These are phyloP conservation scores for Platismatia glauca DNA, from an alignment of 495 filamentous ascomycete genomes.

Conservation along the genomic window DNA sequence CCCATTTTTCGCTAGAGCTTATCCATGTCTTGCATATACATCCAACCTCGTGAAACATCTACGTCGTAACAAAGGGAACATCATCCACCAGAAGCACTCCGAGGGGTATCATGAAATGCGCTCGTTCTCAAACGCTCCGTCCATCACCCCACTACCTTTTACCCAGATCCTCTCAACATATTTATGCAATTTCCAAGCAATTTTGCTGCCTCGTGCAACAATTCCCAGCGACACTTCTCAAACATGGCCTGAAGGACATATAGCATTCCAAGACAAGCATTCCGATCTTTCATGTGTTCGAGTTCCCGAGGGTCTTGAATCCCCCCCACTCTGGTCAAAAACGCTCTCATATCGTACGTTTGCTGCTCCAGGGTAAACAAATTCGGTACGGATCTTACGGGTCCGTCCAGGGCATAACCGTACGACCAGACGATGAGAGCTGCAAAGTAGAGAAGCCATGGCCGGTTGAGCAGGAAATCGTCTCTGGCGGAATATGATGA, in stretches of 20 bases:
- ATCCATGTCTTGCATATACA: not conserved
- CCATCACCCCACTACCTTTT: not conserved
- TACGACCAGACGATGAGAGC: constrained; percentile 92
- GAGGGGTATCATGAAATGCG: constrained; percentile 12
- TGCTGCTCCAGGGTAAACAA: constrained; percentile 54
- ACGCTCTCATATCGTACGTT: constrained; percentile 69
- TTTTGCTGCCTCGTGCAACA: constrained; percentile 76
- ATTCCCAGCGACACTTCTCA: constrained; percentile 76
- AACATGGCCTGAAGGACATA: constrained; percentile 78
- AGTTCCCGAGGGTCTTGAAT: constrained; percentile 77
- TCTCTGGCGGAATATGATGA: constrained; percentile 69
- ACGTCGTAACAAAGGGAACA: not conserved
- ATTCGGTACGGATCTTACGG: constrained; percentile 46
- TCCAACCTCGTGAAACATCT: not conserved
- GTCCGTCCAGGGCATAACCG: constrained; percentile 82
- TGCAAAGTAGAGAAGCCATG: constrained; percentile 96
- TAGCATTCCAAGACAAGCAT: constrained; percentile 73
- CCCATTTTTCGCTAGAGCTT: not conserved
- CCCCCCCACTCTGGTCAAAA: constrained; percentile 62
- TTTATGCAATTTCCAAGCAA: constrained; percentile 72
- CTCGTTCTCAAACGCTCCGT: not conserved
- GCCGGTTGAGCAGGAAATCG: constrained; percentile 82
- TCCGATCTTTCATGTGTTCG: constrained; percentile 63
- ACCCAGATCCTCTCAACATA: constrained; percentile 36
- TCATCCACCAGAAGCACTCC: not conserved